Conservation (phyloP, 2,329 filamentous ascomycete species). For the Calonectria multiphialidica region DNA sequence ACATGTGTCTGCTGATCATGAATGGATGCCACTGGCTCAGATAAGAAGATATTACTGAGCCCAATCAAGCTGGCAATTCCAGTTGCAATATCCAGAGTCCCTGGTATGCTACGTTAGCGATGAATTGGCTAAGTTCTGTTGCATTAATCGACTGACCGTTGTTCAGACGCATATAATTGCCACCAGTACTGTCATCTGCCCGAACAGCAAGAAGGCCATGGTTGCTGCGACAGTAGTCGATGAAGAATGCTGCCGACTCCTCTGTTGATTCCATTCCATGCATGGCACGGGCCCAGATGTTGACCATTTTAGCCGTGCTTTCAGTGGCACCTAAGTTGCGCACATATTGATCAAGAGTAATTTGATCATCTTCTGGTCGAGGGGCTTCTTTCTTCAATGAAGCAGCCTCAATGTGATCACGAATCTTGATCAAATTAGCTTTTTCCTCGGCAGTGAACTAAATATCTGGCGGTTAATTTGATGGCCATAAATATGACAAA, state of each 20-base stretch:
- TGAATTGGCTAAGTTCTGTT: background rate
- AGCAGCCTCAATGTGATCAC: too few relatives aligned
- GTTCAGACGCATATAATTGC: slow-evolving; percentile 48
- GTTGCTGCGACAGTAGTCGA: slow-evolving; percentile 53
- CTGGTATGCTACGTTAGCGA: slow-evolving; percentile 10
- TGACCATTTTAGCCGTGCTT: too few relatives aligned
- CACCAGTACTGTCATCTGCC: slow-evolving; percentile 49
- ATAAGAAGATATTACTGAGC: slow-evolving; percentile 27
- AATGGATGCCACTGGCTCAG: slow-evolving; percentile 39
- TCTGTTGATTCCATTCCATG: slow-evolving; percentile 51
- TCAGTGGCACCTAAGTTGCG: too few relatives aligned
- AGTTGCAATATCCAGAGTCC: slow-evolving; percentile 40
- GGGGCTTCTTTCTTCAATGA: too few relatives aligned
- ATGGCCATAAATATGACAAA: too few relatives aligned
- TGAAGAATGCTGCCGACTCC: slow-evolving; percentile 51
- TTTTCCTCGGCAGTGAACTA: too few relatives aligned
- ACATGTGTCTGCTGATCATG: slow-evolving; percentile 31
- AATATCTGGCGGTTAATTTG: background rate
- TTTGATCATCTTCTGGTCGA: too few relatives aligned
- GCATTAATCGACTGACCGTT: slow-evolving; percentile 22
- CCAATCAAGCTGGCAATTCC: slow-evolving; percentile 44
- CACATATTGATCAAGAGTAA: too few relatives aligned
- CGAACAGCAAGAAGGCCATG: slow-evolving; percentile 49
- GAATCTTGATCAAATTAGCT: too few relatives aligned
- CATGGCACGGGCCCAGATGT: slow-evolving; percentile 47